A percentile compares a stretch with the other conserved stretches of the same genome.
Evolutionary conservation across 2,329 filamentous ascomycete species (phyloP).

Genomic region (Lecanosticta acicola): DNA sequence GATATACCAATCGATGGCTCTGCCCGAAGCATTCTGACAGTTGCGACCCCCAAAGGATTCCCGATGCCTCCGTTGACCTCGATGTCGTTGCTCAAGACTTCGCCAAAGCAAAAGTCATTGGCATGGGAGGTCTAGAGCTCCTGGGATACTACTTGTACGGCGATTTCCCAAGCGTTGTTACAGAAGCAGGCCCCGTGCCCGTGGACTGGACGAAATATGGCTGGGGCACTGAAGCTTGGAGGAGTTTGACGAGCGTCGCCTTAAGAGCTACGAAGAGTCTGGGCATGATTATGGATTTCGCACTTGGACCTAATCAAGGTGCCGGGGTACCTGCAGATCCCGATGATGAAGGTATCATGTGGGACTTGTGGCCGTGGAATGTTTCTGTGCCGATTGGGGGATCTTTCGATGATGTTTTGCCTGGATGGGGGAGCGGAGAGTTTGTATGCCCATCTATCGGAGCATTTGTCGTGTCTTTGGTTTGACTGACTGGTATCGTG

Average conservation of each 20-base stretch:
- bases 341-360: conserved; percentile 33
- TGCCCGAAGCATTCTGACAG: no score
- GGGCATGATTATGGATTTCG: conserved; percentile 42
- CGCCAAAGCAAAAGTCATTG: conserved; percentile 27
- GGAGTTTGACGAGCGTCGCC: conserved; percentile 29
- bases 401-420: conserved; percentile 30
- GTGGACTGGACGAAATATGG: conserved; percentile 38
- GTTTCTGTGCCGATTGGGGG: conserved; percentile 28
- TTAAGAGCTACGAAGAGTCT: conserved; percentile 33
- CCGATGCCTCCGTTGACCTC: conserved; percentile 34
- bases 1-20: background rate
- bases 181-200: conserved; percentile 20
- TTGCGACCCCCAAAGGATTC: conserved; percentile 21
- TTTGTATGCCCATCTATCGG: no score
- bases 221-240: conserved; percentile 37
- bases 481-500: no score
- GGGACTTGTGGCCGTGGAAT: conserved; percentile 32
- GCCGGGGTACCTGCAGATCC: conserved; percentile 40
- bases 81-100: conserved; percentile 32
- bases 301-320: conserved; percentile 45
- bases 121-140: conserved; percentile 38
- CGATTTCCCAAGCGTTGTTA: conserved; percentile 16
- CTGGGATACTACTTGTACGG: conserved; percentile 39
- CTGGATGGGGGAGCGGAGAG: conserved; percentile 37
- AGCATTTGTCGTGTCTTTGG: no score